Base-by-base conservation (phyloP, 768 basidiomycete genomes). In the Calocybe indica region DNA sequence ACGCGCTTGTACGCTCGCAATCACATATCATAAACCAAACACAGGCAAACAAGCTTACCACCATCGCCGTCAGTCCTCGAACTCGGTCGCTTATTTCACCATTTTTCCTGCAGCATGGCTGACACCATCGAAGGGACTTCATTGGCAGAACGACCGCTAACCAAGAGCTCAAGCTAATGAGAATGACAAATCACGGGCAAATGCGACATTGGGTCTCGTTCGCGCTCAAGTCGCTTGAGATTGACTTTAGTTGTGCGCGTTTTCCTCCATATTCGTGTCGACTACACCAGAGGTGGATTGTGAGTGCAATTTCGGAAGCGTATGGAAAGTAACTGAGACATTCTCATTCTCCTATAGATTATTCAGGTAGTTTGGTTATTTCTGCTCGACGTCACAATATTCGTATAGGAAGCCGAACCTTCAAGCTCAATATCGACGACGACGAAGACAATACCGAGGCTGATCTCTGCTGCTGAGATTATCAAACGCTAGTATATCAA, bases 391-490 rank as follows among this genome's bases (percentile, higher is more conserved):
- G 22, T 22, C 22, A 22, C 22, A 22, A 22, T 4, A 22, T 15
- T 15, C 34, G 11, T 48, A 35, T 8, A 1, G 14, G 40, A 33
- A 50, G 43, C 48, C 70, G 43, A 40, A 79, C 82, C 64, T 82
- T 30, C 41, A 15, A 38, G 40, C 14, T 51, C 13, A 51, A 46
- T 64, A 40, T 64, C 63, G 3, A 58, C 62, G 11, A 63, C 69
- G 2, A 72, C 77, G 0, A 54, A 65, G 0, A 60, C 67, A 6
- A 73, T 80, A 5, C 80, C 88, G 0, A 78, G 84, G 0, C 72
- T 94, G 6, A 70, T 93, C 34, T 80, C 83, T 0, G 85, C 89
- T 3, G 82, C 80, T 1, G 91, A 94, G 63, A 88, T 92, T 47
- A 78, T 91, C 56, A 92, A 92, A 58, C 78, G 91, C 28, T 85